phyloP scores from a whole-genome alignment of 768 basidiomycete genomes.

The Naganishia antarctica region DNA sequence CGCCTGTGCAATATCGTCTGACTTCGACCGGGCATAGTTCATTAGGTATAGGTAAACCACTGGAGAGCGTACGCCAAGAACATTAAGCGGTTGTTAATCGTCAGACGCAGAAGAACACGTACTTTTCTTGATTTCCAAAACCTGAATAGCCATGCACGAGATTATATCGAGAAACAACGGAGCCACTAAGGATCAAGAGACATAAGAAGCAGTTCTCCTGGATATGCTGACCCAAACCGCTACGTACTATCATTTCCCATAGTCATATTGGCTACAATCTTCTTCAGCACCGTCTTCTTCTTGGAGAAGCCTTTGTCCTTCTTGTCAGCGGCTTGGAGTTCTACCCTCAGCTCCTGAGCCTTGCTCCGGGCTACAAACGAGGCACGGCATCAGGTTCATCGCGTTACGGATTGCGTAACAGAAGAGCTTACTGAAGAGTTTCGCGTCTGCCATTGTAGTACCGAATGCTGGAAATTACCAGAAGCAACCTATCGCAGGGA shows the following conservation, averaged over 20 bases:
- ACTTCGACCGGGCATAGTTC: conserved; percentile 89
- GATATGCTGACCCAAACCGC: neutral
- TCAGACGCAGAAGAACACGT: conserved; percentile 44
- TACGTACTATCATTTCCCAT: conserved; percentile 98
- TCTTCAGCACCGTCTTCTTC: conserved; percentile 90
- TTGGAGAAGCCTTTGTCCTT: conserved; percentile 96
- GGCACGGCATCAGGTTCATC: neutral
- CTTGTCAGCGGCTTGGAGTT: conserved; percentile 74
- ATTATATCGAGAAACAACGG: conserved; percentile 91
- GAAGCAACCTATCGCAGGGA: too few relatives aligned
- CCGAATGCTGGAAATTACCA: too few relatives aligned
- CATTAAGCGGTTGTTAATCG: neutral
- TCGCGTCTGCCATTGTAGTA: conserved; percentile 47
- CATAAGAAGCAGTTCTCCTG: neutral
- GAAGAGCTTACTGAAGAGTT: conserved; percentile 48
- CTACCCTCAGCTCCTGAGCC: conserved; percentile 73
- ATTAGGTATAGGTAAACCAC: conserved; percentile 98
- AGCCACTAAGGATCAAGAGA: conserved; percentile 62
- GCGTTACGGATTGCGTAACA: neutral
- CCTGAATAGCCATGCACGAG: conserved; percentile 87
- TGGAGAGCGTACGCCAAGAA: conserved; percentile 45
- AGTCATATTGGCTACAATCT: conserved; percentile 97
- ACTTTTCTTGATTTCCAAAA: conserved; percentile 99
- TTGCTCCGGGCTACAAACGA: conserved; percentile 46
- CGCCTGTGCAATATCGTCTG: conserved; percentile 86